Conservation (phyloP, 2,329 filamentous ascomycete genomes). For the Cadophora gregata region DNA sequence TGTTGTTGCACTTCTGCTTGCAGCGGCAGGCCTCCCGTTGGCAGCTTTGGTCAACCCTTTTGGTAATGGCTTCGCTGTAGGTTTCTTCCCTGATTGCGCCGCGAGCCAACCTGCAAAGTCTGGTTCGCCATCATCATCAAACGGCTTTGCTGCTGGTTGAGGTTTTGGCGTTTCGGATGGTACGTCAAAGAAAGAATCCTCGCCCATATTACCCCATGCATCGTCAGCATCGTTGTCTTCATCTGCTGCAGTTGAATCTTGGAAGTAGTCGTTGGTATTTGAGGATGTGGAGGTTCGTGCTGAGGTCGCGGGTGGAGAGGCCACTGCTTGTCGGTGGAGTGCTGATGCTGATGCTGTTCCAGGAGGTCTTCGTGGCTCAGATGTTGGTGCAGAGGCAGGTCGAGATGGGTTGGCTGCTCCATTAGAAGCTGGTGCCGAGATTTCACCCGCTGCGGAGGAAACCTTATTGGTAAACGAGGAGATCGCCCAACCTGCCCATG, state of each 20-base stretch:
- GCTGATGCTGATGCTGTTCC: conserved; percentile 60
- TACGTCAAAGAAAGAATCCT: conserved; percentile 56
- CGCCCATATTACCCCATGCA: conserved; percentile 72
- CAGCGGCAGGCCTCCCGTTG: conserved; percentile 41
- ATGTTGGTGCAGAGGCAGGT: conserved; percentile 48
- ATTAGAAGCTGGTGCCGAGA: conserved; percentile 61
- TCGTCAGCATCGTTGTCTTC: conserved; percentile 63
- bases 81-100: conserved; percentile 79
- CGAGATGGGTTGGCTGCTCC: conserved; percentile 51
- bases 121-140: conserved; percentile 85
- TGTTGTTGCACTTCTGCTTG: conserved; percentile 47
- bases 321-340: conserved; percentile 65
- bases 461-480: conserved; percentile 98
- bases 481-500: conserved; percentile 97
- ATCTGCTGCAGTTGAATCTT: conserved; percentile 66
- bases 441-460: conserved; percentile 83
- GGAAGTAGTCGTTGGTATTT: conserved; percentile 56
- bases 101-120: conserved; percentile 97
- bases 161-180: conserved; percentile 40
- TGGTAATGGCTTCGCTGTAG: conserved; percentile 68
- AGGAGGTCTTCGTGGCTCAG: conserved; percentile 45
- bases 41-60: conserved; percentile 78
- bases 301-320: conserved; percentile 54
- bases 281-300: conserved; percentile 55
- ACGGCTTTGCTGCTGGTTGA: conserved; percentile 55